Evolutionary conservation across 2,329 filamentous ascomycete species (phyloP), one percentile per base, ranked within the genome.

Genomic region (Pestalotiopsis sp.): DNA sequence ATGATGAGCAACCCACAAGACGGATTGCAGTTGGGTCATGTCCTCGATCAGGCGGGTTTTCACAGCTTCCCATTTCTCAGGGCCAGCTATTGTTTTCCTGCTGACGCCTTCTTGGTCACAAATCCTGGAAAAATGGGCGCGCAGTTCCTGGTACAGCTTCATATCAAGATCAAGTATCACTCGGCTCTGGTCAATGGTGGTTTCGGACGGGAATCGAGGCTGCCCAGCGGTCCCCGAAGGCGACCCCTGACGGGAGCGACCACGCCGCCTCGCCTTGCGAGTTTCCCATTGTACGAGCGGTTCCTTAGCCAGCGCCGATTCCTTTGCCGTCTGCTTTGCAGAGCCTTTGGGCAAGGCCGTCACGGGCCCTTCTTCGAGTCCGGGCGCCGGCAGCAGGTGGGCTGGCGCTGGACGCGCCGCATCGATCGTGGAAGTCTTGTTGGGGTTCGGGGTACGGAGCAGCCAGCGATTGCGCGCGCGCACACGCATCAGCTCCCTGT

Each of bases 151-250:
- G 77, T 96, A 96, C 57, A 87, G 81, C 1, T 84, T 79, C 63
- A 86, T 87, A 74, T 92, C 88, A 41, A 97, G 82, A 49, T 82
- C 83, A 36, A 97, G 82, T 69, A 90, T 91, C 13, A 85, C 85
- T 75, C 94, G 93, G 75, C 91, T 91, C 79, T 95, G 92, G 72
- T 93, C 91, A 69, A 96, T 87, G 0, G 93, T 95, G 13, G 92
- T 95, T 78, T 96, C 93, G 0, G 93, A 95, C 1, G 92, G 92
- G 71, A 94, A 96, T 25, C 93, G 88, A 14, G 91, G 90, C 23
- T 90, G 88, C 4, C 90, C 89, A 1, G 90, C 86, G 6, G 89
- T 88, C 75, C 93, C 91, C 49, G 91, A 86, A 14, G 91, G 89
- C 31, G 92, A 78, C 2, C 90, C 90, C 57, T 87, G 90, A 84